Percentiles rank a stretch among this genome's conserved stretches.
These are phyloP conservation scores for Prunus campanulata DNA, from an alignment of 306 rosid genomes.

Conservation along the genomic window DNA sequence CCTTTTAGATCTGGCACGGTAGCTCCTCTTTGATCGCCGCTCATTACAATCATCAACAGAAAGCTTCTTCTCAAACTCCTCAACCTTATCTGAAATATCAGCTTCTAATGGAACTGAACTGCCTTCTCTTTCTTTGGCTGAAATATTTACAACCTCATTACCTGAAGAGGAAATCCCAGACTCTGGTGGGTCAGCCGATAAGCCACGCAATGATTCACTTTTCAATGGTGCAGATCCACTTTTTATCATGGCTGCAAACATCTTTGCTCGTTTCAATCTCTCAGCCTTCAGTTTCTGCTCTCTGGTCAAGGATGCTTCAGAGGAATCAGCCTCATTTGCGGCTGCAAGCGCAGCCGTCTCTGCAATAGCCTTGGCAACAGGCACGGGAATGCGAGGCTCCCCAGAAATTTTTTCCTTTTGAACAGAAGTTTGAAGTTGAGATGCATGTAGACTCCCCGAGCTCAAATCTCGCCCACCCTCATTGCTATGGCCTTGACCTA, in stretches of 20 bases:
- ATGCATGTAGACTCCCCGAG: conserved; percentile 47
- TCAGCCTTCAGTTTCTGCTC: conserved; percentile 80
- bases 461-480: conserved; percentile 46
- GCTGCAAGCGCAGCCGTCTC: conserved; percentile 66
- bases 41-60: conserved; percentile 38
- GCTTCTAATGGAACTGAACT: conserved; percentile 55
- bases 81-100: conserved; percentile 40
- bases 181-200: conserved; percentile 58
- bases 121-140: conserved; percentile 67
- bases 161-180: conserved; percentile 58
- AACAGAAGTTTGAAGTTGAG: conserved; percentile 33
- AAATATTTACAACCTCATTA: conserved; percentile 38
- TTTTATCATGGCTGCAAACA: conserved; percentile 81
- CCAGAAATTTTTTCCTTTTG: conserved; percentile 21
- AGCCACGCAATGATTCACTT: conserved; percentile 39
- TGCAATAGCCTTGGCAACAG: conserved; percentile 58
- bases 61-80: conserved; percentile 34
- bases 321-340: conserved; percentile 75
- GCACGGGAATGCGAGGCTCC: conserved; percentile 37
- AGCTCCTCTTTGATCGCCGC: conserved; percentile 53
- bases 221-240: conserved; percentile 49
- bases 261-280: conserved; percentile 85
- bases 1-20: conserved; percentile 54
- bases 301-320: conserved; percentile 69
- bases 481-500: conserved; percentile 43